These are phyloP conservation scores for Apostasia ramifera DNA, from an alignment of 106 monocot genomes.

Conservation along the genomic window DNA sequence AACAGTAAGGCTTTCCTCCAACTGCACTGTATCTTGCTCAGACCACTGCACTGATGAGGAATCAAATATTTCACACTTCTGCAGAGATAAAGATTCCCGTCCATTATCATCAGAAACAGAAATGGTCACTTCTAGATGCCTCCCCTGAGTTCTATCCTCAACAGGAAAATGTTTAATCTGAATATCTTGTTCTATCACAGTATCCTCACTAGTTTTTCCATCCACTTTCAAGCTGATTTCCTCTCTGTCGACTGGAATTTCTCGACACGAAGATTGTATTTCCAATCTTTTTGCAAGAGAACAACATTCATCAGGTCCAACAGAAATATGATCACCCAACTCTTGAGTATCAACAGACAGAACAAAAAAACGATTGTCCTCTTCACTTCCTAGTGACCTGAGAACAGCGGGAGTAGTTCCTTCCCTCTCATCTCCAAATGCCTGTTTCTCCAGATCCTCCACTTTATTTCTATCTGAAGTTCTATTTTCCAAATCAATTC, in stretches of 20 bases:
- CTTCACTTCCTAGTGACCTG: not conserved
- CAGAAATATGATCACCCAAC: not conserved
- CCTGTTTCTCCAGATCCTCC: not conserved
- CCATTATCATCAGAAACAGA: not conserved
- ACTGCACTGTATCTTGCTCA: not conserved
- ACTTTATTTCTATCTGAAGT: not conserved
- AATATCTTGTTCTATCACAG: not conserved
- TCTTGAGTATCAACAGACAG: not conserved
- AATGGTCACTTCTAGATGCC: not conserved
- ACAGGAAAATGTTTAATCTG: not conserved
- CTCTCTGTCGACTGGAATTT: not conserved
- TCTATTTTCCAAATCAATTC: not conserved
- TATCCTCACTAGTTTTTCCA: conserved; percentile 1
- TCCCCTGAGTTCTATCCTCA: not conserved
- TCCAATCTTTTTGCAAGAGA: conserved; percentile 8
- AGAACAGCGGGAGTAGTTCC: not conserved
- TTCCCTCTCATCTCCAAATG: conserved; percentile 8
- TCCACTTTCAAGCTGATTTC: conserved; percentile 1
- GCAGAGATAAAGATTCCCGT: not conserved
- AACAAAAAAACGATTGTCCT: not conserved
- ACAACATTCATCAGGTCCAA: not conserved
- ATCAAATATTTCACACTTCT: not conserved
- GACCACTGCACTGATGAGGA: not conserved
- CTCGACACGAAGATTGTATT: not conserved
- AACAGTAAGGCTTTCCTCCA: conserved; percentile 5